phyloP scores from a whole-genome alignment of 805 yeast genomes.

The Teunomyces tritomae region DNA sequence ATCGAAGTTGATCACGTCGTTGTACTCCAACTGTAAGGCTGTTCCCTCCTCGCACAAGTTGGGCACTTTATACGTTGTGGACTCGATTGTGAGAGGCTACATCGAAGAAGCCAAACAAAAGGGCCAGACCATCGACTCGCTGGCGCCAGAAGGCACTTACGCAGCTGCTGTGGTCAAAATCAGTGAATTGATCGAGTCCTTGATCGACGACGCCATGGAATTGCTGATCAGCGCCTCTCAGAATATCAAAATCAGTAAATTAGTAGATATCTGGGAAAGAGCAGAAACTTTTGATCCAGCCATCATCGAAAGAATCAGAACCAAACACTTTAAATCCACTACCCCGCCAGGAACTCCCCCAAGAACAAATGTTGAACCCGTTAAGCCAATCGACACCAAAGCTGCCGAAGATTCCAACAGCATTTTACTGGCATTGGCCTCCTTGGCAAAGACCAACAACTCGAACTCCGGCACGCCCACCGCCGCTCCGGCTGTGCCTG shows the following conservation, averaged over 20 bases:
- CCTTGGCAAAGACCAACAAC: slow-evolving; percentile 49
- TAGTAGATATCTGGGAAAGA: slow-evolving; percentile 90
- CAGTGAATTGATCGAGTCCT: slow-evolving; percentile 58
- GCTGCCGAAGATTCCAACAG: slow-evolving; percentile 49
- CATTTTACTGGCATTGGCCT: slow-evolving; percentile 67
- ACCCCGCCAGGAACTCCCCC: slow-evolving; percentile 72
- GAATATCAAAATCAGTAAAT: slow-evolving; percentile 70
- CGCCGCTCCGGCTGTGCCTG: slow-evolving; percentile 25
- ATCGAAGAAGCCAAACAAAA: slow-evolving; percentile 68
- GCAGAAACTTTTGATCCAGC: slow-evolving; percentile 70
- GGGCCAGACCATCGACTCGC: slow-evolving; percentile 44
- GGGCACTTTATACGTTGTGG: slow-evolving; percentile 88
- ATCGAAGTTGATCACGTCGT: slow-evolving; percentile 53
- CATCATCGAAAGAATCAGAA: slow-evolving; percentile 53
- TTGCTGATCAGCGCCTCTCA: slow-evolving; percentile 53
- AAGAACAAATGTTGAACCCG: slow-evolving; percentile 21
- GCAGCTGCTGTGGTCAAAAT: slow-evolving; percentile 71
- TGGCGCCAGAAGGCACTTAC: slow-evolving; percentile 65
- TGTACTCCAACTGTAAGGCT: slow-evolving; percentile 66
- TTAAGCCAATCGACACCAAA: slow-evolving; percentile 15
- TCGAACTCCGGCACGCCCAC: slow-evolving; percentile 30
- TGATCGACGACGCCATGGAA: slow-evolving; percentile 61
- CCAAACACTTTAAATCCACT: slow-evolving; percentile 57
- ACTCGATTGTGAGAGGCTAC: slow-evolving; percentile 84
- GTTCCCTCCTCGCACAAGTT: slow-evolving; percentile 80